Conservation (phyloP, 2,329 filamentous ascomycete species). For the Orbilia quercus region DNA sequence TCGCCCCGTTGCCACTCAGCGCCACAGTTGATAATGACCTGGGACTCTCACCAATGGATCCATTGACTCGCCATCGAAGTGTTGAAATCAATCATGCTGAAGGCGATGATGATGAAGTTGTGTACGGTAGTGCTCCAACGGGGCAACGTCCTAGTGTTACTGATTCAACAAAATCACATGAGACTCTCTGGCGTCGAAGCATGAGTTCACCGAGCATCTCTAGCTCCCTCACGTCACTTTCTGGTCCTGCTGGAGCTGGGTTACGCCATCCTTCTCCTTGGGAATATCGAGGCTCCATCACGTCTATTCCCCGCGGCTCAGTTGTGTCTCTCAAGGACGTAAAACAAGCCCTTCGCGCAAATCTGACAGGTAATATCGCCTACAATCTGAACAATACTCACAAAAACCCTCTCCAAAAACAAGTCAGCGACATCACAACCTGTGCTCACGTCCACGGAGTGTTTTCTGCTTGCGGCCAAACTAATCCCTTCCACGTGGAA, state of each 20-base stretch:
- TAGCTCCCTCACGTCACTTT: slow-evolving; percentile 46
- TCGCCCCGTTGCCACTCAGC: not conserved
- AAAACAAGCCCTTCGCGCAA: slow-evolving; percentile 38
- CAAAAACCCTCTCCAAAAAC: not conserved
- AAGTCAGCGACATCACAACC: slow-evolving; percentile 15
- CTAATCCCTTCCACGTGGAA: slow-evolving; percentile 22
- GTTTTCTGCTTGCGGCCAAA: slow-evolving; percentile 23
- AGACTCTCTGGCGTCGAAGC: slow-evolving; percentile 47
- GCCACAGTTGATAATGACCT: not conserved
- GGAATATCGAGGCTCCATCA: slow-evolving; percentile 35
- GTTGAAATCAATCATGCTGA: slow-evolving; percentile 10
- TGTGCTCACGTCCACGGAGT: slow-evolving; percentile 18
- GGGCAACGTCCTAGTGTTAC: slow-evolving; percentile 39
- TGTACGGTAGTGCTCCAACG: not conserved
- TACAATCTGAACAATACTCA: slow-evolving; percentile 2
- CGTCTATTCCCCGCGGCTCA: slow-evolving; percentile 36
- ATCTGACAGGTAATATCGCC: slow-evolving; percentile 36
- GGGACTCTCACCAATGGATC: not conserved
- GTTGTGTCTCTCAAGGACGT: slow-evolving; percentile 36
- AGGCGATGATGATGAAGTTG: not conserved
- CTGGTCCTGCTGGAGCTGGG: not conserved
- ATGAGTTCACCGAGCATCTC: slow-evolving; percentile 52
- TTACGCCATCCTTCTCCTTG: slow-evolving; percentile 42
- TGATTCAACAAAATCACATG: slow-evolving; percentile 43
- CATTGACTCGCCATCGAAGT: slow-evolving; percentile 23